Evolutionary conservation across 139 green algal genomes (phyloP), one percentile per base, ranked within the genome.

Genomic region (Pleodorina starrii): DNA sequence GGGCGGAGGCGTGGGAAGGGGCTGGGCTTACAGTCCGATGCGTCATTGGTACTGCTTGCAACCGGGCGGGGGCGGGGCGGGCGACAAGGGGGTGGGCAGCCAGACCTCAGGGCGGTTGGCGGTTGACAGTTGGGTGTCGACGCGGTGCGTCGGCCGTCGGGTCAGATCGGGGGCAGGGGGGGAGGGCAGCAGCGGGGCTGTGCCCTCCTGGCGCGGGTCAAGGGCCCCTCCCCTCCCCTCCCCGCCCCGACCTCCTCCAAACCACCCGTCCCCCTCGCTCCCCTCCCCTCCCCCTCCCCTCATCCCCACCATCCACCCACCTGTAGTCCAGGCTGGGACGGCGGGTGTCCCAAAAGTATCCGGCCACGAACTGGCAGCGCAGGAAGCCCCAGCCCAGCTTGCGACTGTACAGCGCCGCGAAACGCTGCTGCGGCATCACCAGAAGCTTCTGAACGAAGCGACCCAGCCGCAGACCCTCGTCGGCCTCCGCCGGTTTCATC

Each of bases 261-360:
- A 21, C 69, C 78, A 74, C 6, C 16, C 50, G 29, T 19, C 38
- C 46, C 36, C n/a, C 27, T 19, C 11, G 5, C 25, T 23, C 42
- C 43, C 73, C 25, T 1, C 44, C 23, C 43, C 27, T 21, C 43
- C 43, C 6, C 48, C 5, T 63, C 21, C 73, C 43, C 11, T 19
- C 43, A 11, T 63, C 73, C 43, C 43, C 3, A 14, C 51, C 51
- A 60, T 17, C 14, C 51, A 66, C 44, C 16, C 68, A 95, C 92
- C 92, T 84, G 89, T 95, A 95, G 35, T 95, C 92, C 19, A 95
- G 72, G 32, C 76, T 93, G 40, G 89, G 87, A 43, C 48, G 82
- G 29, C 77, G 74, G 10, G 29, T 66, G 43, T 73, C 63, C 90
- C 91, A 95, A 38, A 94, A 93, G 87, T 92, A 95, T 23, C 90